Evolutionary conservation across 2,329 filamentous ascomycete species (phyloP), one percentile per base, ranked within the genome.

Genomic region (Penicillium sp.): DNA sequence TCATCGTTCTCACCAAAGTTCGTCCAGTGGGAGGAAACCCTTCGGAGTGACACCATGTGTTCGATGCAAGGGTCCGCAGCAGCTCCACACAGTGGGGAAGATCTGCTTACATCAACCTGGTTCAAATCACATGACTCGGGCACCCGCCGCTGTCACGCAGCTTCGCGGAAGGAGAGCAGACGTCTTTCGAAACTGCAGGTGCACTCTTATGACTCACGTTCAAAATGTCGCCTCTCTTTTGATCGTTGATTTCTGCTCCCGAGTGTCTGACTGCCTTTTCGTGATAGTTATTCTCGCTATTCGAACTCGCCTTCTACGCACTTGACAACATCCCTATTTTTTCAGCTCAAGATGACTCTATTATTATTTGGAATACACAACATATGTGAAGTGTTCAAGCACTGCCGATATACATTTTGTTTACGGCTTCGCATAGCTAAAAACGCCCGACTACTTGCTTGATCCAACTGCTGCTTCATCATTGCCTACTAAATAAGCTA

Each of bases 261-360:
- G 38, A 46, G 23, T 60, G n/a, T 57, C 30, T 56, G 26, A 23
- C 41, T n/a, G 52, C 19, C n/a, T 55, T 8, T 23, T 31, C 17
- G 21, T 44, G 11, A n/a, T 47, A 46, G 11, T 19, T 3, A 23
- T 31, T 46, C n/a, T 23, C 26, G n/a, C 29, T 23, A 41, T 31
- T 38, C 51, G 47, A 57, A 35, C 48, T 49, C 44, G 46, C 47
- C 46, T 51, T 31, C 30, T 46, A 19, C 26, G 23, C 23, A 41
- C 49, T 45, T 49, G 31, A 38, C 49, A 58, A 47, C 35, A 29
- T 38, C 31, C 11, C 45, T 21, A n/a, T 48, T 29, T 46, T 63
- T 23, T 50, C 23, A 6, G 35, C 61, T 47, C 66, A 69, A 69
- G 53, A 69, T 69, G 67, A 67, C 61, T 67, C 17, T 61, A 65